phyloP scores from a whole-genome alignment of 176 grass and related monocot genomes.

The Cenchrus americanus region DNA sequence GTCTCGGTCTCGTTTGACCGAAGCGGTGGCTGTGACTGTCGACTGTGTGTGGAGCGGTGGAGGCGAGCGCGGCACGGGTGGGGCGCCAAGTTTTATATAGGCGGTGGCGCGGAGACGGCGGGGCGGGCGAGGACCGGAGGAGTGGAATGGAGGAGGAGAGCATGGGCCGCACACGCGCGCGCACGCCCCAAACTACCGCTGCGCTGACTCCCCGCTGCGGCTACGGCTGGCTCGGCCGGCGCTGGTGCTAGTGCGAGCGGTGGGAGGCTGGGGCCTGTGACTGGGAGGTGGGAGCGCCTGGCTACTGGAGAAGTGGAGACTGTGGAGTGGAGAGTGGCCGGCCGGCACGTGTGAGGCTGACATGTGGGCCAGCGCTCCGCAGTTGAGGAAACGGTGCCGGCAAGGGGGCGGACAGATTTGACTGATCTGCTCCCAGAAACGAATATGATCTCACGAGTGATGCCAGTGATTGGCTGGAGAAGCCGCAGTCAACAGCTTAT shows the following conservation, averaged over 20 bases:
- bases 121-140: neutral
- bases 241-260: too few relatives aligned
- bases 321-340: too few relatives aligned
- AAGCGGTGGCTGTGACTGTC: neutral
- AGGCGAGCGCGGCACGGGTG: neutral
- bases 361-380: neutral
- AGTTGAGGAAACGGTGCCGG: neutral
- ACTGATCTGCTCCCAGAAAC: neutral
- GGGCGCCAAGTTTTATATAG: neutral
- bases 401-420: neutral
- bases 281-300: too few relatives aligned
- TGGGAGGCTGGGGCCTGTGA: too few relatives aligned
- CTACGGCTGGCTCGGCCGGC: neutral
- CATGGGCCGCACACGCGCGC: neutral
- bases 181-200: neutral
- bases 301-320: too few relatives aligned
- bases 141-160: neutral
- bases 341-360: neutral
- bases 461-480: too few relatives aligned
- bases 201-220: neutral
- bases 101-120: neutral
- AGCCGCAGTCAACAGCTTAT: too few relatives aligned
- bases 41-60: neutral
- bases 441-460: too few relatives aligned
- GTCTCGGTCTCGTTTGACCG: slow-evolving; percentile 5